Conservation (phyloP, 2,329 filamentous ascomycete species). For the Colletotrichum plurivorum region DNA sequence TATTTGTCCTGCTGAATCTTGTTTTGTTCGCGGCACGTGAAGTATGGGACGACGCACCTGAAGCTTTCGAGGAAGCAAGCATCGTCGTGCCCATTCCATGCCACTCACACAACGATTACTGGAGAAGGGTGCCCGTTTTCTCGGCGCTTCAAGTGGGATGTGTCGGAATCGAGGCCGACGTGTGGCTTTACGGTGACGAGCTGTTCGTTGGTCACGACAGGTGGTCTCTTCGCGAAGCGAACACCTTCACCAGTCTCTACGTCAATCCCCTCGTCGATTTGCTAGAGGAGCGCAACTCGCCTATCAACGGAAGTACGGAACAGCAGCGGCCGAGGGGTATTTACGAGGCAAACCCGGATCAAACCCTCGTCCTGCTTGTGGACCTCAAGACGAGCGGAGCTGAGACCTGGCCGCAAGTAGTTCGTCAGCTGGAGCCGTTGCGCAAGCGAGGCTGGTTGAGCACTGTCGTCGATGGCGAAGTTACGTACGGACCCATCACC, state of each 20-base stretch:
- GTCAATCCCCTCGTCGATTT: constrained; percentile 74
- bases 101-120: constrained; percentile 82
- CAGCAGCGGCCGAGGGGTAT: constrained; percentile 63
- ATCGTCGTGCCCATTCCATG: constrained; percentile 67
- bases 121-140: constrained; percentile 73
- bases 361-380: constrained; percentile 74
- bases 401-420: constrained; percentile 66
- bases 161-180: constrained; percentile 77
- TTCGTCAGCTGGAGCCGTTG: constrained; percentile 71
- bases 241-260: constrained; percentile 74
- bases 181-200: constrained; percentile 70
- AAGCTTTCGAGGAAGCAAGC: constrained; percentile 18
- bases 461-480: constrained; percentile 62
- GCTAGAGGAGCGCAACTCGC: constrained; percentile 64
- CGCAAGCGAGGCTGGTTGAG: constrained; percentile 71
- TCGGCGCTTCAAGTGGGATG: constrained; percentile 73
- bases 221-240: constrained; percentile 65
- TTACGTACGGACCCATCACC: constrained; percentile 72
- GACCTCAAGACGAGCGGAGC: constrained; percentile 76
- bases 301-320: constrained; percentile 59
- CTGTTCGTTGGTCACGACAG: constrained; percentile 76
- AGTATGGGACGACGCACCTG: constrained; percentile 27
- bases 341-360: constrained; percentile 65
- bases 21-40: constrained; percentile 31
- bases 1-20: constrained; percentile 36